These are phyloP conservation scores for Gymnopilus junonius DNA, from an alignment of 768 basidiomycete species.

Conservation along the genomic window DNA sequence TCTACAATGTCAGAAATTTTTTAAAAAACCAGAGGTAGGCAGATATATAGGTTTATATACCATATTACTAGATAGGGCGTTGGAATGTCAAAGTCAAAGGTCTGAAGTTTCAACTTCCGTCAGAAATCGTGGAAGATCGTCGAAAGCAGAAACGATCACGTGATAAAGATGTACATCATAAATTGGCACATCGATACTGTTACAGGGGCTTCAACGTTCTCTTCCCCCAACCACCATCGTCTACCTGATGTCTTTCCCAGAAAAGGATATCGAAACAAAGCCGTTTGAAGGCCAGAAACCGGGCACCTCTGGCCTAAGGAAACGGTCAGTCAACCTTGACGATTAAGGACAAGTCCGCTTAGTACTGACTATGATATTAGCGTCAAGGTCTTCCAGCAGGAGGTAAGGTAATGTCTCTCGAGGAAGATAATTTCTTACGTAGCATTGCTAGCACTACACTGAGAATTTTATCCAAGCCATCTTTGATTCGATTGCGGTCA, in stretches of 20 bases:
- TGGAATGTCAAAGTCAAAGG: not conserved
- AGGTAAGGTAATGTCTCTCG: slow-evolving; percentile 53
- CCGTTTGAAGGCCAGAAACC: slow-evolving; percentile 96
- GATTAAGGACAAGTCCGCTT: slow-evolving; percentile 11
- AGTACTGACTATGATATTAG: slow-evolving; percentile 44
- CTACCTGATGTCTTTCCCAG: slow-evolving; percentile 44
- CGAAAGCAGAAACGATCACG: slow-evolving; percentile 33
- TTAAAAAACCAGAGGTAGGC: not conserved
- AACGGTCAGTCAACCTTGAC: slow-evolving; percentile 61
- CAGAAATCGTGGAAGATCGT: slow-evolving; percentile 14
- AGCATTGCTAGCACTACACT: slow-evolving; percentile 82
- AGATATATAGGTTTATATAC: no score
- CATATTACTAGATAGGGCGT: no score
- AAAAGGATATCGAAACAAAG: slow-evolving; percentile 79
- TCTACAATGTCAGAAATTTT: not conserved
- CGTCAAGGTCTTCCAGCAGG: slow-evolving; percentile 98
- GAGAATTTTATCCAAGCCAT: slow-evolving; percentile 98
- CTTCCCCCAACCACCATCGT: slow-evolving; percentile 6
- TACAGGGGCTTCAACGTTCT: slow-evolving; percentile 15
- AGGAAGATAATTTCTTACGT: slow-evolving; percentile 10
- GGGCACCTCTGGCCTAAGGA: slow-evolving; percentile 96
- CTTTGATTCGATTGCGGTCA: slow-evolving; percentile 83
- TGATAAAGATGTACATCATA: slow-evolving; percentile 36
- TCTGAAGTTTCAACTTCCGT: not conserved
- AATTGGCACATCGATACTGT: slow-evolving; percentile 27